Percentiles rank a stretch among this genome's conserved stretches.
These are phyloP conservation scores for Cyclotella atomus DNA, from an alignment of 108 stramenopile genomes.

Conservation along the genomic window DNA sequence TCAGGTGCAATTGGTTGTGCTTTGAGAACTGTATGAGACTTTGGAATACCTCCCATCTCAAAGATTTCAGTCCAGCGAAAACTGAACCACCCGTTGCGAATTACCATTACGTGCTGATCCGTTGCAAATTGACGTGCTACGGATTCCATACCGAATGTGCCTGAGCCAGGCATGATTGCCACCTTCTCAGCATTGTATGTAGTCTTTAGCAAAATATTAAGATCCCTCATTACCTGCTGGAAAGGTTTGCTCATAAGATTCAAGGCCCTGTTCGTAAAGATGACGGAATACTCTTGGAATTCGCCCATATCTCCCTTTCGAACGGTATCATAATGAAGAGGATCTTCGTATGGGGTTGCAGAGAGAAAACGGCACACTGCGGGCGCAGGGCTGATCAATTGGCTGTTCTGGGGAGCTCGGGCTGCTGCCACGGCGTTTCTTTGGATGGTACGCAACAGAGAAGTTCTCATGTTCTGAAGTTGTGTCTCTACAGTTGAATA, in stretches of 20 bases:
- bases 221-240: conserved; percentile 89
- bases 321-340: conserved; percentile 54
- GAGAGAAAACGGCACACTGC: conserved; percentile 10
- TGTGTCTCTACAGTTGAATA: not conserved
- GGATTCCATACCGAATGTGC: conserved; percentile 91
- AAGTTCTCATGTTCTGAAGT: not conserved
- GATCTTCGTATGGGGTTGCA: not conserved
- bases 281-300: conserved; percentile 88
- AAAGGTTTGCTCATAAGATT: conserved; percentile 93
- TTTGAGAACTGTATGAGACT: conserved; percentile 86
- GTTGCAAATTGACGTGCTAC: conserved; percentile 93
- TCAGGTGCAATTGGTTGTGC: conserved; percentile 59
- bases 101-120: conserved; percentile 90
- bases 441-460: not conserved
- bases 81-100: conserved; percentile 93
- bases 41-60: conserved; percentile 83
- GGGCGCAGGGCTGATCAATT: not conserved
- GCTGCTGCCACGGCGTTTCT: not conserved
- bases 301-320: conserved; percentile 79
- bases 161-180: conserved; percentile 90
- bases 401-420: not conserved
- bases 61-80: conserved; percentile 96
- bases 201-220: conserved; percentile 76
- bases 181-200: conserved; percentile 93
- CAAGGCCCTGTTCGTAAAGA: conserved; percentile 90